phyloP scores from a whole-genome alignment of 2,329 filamentous ascomycete species.

The Aspergillus tubingensis region DNA sequence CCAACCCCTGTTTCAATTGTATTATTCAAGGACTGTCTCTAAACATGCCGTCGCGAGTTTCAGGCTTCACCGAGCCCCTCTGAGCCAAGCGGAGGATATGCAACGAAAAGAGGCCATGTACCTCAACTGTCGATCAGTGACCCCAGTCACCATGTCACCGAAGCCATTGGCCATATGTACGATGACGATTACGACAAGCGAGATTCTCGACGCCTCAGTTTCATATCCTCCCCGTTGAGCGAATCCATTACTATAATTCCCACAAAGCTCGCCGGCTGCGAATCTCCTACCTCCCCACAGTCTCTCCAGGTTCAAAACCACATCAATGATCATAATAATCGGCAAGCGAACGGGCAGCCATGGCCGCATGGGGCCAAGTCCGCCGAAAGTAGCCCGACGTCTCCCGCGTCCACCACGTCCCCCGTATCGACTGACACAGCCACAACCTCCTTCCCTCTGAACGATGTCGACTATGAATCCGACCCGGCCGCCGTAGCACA shows the following conservation, averaged over 20 bases:
- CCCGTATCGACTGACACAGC: constrained; percentile 60
- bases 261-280: constrained; percentile 30
- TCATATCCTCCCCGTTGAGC: constrained; percentile 57
- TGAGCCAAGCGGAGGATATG: constrained; percentile 49
- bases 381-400: constrained; percentile 53
- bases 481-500: constrained; percentile 86
- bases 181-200: constrained; percentile 68
- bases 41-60: constrained; percentile 13
- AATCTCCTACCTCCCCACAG: constrained; percentile 30
- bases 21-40: constrained; percentile 1
- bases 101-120: constrained; percentile 58
- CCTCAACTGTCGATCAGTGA: constrained; percentile 75
- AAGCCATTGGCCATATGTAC: constrained; percentile 89
- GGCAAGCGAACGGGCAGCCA: constrained; percentile 36
- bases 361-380: constrained; percentile 31
- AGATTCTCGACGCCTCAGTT: constrained; percentile 72
- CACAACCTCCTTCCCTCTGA: constrained; percentile 68
- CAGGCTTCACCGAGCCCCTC: constrained; percentile 46
- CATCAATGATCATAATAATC: constrained; percentile 34
- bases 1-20: constrained; percentile 1
- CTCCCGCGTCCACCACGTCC: constrained; percentile 58
- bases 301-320: constrained; percentile 34
- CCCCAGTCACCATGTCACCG: constrained; percentile 89
- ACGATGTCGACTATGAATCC: constrained; percentile 85
- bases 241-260: constrained; percentile 47